These are phyloP conservation scores for Phytophthora boehmeriae DNA, from an alignment of 352 stramenopile genomes.

Conservation along the genomic window DNA sequence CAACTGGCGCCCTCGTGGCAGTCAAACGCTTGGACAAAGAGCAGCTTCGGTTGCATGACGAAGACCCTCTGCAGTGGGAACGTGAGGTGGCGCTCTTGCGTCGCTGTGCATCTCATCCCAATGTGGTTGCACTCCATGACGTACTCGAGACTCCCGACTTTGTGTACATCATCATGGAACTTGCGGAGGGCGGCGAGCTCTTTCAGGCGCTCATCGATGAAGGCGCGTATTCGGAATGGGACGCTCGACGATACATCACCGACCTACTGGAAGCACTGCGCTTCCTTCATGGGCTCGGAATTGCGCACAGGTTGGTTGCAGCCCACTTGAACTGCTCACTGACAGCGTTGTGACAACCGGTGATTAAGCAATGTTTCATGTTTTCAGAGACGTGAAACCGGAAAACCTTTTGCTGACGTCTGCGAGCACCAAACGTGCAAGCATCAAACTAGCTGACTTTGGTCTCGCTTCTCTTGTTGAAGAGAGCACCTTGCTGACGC, in stretches of 20 bases:
- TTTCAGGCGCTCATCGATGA: slow-evolving; percentile 75
- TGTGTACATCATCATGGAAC: slow-evolving; percentile 68
- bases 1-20: slow-evolving; percentile 41
- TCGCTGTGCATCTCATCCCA: slow-evolving; percentile 53
- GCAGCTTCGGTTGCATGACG: slow-evolving; percentile 7
- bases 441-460: slow-evolving; percentile 88
- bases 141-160: slow-evolving; percentile 54
- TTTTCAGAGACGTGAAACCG: slow-evolving; percentile 73
- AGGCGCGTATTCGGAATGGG: slow-evolving; percentile 79
- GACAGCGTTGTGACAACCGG: slow-evolving; percentile 14
- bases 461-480: slow-evolving; percentile 69
- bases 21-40: slow-evolving; percentile 73
- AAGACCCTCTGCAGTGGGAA: slow-evolving; percentile 41
- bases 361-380: slow-evolving; percentile 4
- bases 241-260: slow-evolving; percentile 50
- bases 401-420: slow-evolving; percentile 88
- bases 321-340: neutral
- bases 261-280: slow-evolving; percentile 65
- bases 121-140: slow-evolving; percentile 61
- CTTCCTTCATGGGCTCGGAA: slow-evolving; percentile 69
- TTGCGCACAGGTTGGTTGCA: slow-evolving; percentile 64
- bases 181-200: slow-evolving; percentile 65
- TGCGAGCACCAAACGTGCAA: slow-evolving; percentile 61
- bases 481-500: slow-evolving; percentile 54
- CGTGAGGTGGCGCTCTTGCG: slow-evolving; percentile 57